phyloP scores from a whole-genome alignment of 495 filamentous ascomycete species.

The Penicillium ucsense region DNA sequence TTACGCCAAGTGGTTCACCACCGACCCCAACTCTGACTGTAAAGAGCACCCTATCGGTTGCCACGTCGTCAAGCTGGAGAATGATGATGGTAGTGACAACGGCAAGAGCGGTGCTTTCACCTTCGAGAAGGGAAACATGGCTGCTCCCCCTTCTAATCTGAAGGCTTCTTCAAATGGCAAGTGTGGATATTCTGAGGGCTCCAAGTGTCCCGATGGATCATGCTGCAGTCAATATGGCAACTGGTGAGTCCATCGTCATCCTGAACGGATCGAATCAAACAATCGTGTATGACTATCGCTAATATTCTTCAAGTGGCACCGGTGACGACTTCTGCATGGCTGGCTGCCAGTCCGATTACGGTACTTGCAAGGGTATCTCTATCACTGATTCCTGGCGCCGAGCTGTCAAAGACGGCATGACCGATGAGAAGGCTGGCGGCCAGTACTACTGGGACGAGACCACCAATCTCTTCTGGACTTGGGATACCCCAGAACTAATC shows the following conservation, averaged over 20 bases:
- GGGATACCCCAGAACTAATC: conserved; percentile 58
- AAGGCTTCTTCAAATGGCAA: conserved; percentile 33
- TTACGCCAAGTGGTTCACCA: conserved; percentile 65
- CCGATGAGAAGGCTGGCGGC: conserved; percentile 50
- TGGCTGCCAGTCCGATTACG: conserved; percentile 33
- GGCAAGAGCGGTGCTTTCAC: conserved; percentile 54
- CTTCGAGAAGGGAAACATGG: conserved; percentile 40
- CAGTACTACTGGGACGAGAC: conserved; percentile 59
- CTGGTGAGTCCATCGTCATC: conserved; percentile 18
- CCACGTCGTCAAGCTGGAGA: conserved; percentile 51
- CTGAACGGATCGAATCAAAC: not conserved
- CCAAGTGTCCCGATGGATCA: conserved; percentile 24
- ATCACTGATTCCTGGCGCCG: conserved; percentile 34
- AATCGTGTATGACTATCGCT: not conserved
- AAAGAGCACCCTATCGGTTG: conserved; percentile 48
- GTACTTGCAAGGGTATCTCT: conserved; percentile 31
- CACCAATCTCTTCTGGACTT: conserved; percentile 61
- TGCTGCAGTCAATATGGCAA: conserved; percentile 32
- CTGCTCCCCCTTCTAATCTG: conserved; percentile 33
- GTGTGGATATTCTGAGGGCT: conserved; percentile 18
- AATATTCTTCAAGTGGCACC: conserved; percentile 16
- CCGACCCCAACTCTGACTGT: conserved; percentile 39
- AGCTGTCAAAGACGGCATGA: conserved; percentile 44
- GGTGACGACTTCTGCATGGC: conserved; percentile 28
- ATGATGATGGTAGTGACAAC: conserved; percentile 53